Percentiles rank a stretch among this genome's conserved stretches.
phyloP scores from a whole-genome alignment of 2,329 filamentous ascomycete species.

The Aspergillaceae sp. region DNA sequence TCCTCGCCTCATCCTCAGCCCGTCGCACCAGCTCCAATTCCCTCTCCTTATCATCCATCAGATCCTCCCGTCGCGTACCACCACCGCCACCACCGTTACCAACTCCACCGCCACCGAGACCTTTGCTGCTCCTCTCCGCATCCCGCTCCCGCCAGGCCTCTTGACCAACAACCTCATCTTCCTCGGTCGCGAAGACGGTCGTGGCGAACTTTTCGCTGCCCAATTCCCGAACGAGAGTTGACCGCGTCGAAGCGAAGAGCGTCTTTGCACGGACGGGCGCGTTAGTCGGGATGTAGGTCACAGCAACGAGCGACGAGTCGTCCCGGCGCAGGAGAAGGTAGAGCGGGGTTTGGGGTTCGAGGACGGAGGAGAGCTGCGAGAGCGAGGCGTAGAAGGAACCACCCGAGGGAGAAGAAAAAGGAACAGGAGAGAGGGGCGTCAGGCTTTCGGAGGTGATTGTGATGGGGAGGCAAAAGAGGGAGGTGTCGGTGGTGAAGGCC shows the following conservation, averaged over 20 bases:
- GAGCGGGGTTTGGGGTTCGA: conserved; percentile 48
- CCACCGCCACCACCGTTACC: conserved; percentile 10
- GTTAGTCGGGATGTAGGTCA: conserved; percentile 56
- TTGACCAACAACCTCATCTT: conserved; percentile 47
- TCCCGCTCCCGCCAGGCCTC: conserved; percentile 49
- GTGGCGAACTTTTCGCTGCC: conserved; percentile 53
- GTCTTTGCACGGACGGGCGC: conserved; percentile 58
- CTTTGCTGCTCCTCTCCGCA: conserved; percentile 30
- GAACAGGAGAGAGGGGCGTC: conserved; percentile 30
- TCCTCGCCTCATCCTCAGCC: conserved; percentile 50
- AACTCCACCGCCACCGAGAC: conserved; percentile 14
- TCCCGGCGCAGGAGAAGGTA: conserved; percentile 53
- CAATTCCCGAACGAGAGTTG: conserved; percentile 52
- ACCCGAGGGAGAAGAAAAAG: conserved; percentile 25
- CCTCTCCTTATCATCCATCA: conserved; percentile 55
- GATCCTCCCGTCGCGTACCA: conserved; percentile 33
- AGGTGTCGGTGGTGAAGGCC: conserved; percentile 32
- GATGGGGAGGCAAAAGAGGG: conserved; percentile 39
- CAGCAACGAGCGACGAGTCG: conserved; percentile 36
- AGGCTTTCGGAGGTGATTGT: conserved; percentile 39
- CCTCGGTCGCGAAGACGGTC: conserved; percentile 52
- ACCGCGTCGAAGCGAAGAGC: conserved; percentile 56
- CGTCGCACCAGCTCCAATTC: conserved; percentile 49
- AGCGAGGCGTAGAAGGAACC: conserved; percentile 46
- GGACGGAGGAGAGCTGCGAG: conserved; percentile 40